Evolutionary conservation across 169 alveolate species (phyloP).

Genomic region (Theileria parva): DNA sequence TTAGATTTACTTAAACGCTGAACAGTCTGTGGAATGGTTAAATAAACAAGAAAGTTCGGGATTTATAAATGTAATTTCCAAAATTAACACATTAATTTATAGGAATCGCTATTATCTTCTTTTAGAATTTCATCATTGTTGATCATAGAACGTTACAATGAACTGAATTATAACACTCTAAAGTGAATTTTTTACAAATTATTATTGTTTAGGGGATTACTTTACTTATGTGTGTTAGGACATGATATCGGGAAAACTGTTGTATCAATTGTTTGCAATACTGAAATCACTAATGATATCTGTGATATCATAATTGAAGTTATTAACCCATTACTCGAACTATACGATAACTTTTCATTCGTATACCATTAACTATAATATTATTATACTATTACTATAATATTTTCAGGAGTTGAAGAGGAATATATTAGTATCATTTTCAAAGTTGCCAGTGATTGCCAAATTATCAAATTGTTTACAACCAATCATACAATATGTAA

Average conservation of each 20-base stretch:
- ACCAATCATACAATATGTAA: constrained; percentile 48
- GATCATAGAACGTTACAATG: constrained; percentile 39
- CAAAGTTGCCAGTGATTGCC: constrained; percentile 26
- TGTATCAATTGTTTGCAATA: constrained; percentile 33
- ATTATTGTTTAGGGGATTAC: constrained; percentile 26
- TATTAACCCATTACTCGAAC: constrained; percentile 42
- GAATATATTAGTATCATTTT: constrained; percentile 37
- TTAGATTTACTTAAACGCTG: constrained; percentile 51
- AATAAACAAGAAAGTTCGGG: constrained; percentile 26
- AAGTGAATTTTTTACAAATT: constrained; percentile 10
- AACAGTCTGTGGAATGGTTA: constrained; percentile 33
- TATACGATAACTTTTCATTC: constrained; percentile 22
- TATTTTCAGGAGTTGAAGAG: constrained; percentile 32
- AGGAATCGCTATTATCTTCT: constrained; percentile 26
- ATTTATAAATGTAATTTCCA: constrained; percentile 19
- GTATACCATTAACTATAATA: background rate
- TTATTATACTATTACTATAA: background rate
- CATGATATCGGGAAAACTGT: constrained; percentile 43
- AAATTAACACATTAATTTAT: background rate
- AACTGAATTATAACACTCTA: constrained; percentile 19
- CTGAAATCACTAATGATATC: constrained; percentile 21
- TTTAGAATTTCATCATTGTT: constrained; percentile 30
- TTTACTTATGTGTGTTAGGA: constrained; percentile 53
- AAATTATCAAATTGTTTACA: constrained; percentile 59
- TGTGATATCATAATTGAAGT: constrained; percentile 30